A percentile compares a stretch with the other conserved stretches of the same genome.
Evolutionary conservation across 306 rosid genomes (phyloP).

Genomic region (Inga leiocalycina): DNA sequence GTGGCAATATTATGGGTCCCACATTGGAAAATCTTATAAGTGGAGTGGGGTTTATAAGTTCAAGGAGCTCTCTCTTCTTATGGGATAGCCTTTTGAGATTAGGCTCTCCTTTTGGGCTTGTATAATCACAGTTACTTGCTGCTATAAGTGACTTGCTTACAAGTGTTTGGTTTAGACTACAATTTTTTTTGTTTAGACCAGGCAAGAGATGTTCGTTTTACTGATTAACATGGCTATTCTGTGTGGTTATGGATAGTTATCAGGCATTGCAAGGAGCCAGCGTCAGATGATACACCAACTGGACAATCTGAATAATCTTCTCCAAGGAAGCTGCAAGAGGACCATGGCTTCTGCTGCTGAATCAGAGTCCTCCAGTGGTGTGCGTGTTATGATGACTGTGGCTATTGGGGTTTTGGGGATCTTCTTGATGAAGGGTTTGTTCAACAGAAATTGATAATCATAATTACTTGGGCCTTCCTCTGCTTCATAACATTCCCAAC

Average conservation of each 20-base stretch:
- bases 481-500: conserved; percentile 28
- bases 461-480: conserved; percentile 29
- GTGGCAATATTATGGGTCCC: too few species aligned
- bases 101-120: too few species aligned
- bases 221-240: background rate
- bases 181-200: background rate
- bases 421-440: conserved; percentile 62
- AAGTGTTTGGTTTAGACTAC: background rate
- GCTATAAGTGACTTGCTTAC: background rate
- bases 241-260: conserved; percentile 51
- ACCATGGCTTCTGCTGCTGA: conserved; percentile 33
- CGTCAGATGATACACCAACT: conserved; percentile 85
- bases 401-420: conserved; percentile 77
- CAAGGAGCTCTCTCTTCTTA: too few species aligned
- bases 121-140: too few species aligned
- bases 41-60: too few species aligned
- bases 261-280: conserved; percentile 66
- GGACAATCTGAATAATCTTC: conserved; percentile 72
- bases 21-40: too few species aligned
- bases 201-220: background rate
- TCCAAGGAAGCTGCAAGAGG: conserved; percentile 61
- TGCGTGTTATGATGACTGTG: conserved; percentile 48
- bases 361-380: conserved; percentile 28
- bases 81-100: too few species aligned
- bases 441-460: conserved; percentile 46